A percentile compares a stretch with the other conserved stretches of the same genome.
Conservation (phyloP, 1,284 basidiomycete genomes). For the Laetiporus sulphureus region DNA sequence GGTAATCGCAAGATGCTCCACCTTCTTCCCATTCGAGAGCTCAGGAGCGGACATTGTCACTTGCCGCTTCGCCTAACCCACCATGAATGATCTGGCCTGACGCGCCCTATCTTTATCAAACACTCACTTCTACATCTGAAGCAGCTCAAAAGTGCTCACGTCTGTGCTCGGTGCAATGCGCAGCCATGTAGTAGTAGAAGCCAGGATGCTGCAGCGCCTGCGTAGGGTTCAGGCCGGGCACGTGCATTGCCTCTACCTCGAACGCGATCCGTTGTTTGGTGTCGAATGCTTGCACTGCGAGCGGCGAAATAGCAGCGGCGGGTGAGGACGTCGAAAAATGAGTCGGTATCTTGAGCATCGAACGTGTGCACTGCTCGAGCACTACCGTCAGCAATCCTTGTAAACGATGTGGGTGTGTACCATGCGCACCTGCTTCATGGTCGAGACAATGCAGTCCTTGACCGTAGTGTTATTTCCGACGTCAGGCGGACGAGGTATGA, state of each 20-base stretch:
- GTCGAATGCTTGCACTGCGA: conserved; percentile 24
- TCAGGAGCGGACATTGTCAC: conserved; percentile 41
- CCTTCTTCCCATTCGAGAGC: conserved; percentile 81
- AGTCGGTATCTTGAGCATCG: conserved; percentile 60
- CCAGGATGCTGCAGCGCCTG: conserved; percentile 83
- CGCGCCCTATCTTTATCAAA: not conserved
- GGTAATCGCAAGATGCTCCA: conserved; percentile 77
- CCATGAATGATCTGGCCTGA: not conserved
- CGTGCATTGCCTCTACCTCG: conserved; percentile 45
- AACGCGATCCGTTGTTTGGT: conserved; percentile 24
- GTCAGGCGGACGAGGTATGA: conserved; percentile 74
- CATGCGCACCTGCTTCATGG: no score
- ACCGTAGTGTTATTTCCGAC: conserved; percentile 77
- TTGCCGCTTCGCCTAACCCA: conserved; percentile 11
- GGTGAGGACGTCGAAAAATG: conserved; percentile 28
- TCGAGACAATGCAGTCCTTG: conserved; percentile 67
- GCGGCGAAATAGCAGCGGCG: conserved; percentile 21
- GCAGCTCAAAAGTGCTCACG: conserved; percentile 58
- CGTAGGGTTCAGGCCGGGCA: conserved; percentile 59
- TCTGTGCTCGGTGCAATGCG: conserved; percentile 73
- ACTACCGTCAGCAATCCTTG: no score
- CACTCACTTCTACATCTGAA: conserved; percentile 52
- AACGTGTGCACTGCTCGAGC: conserved; percentile 71
- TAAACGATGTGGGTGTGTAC: no score
- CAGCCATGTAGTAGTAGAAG: conserved; percentile 87